phyloP scores from a whole-genome alignment of 148 eudicot genomes.

The Nyssa sinensis region DNA sequence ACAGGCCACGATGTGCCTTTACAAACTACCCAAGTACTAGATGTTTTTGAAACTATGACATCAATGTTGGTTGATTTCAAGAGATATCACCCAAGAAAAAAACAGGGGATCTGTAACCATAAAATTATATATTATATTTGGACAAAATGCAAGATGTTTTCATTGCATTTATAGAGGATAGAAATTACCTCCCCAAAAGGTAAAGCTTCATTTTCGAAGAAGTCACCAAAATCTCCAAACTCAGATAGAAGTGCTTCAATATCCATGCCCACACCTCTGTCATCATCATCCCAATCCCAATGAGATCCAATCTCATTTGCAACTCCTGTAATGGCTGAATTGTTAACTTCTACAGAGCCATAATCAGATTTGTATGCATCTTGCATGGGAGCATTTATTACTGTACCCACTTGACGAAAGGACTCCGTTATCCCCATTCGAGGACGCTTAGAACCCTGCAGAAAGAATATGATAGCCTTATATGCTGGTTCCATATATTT shows the following conservation, averaged over 20 bases:
- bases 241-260: conserved; percentile 92
- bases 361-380: conserved; percentile 41
- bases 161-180: neutral
- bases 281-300: conserved; percentile 97
- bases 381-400: conserved; percentile 47
- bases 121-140: neutral
- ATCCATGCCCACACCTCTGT: conserved; percentile 73
- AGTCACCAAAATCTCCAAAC: conserved; percentile 97
- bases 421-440: conserved; percentile 63
- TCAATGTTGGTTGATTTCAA: neutral
- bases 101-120: neutral
- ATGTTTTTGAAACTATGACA: neutral
- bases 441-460: conserved; percentile 86
- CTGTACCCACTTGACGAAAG: conserved; percentile 55
- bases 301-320: conserved; percentile 62
- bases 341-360: conserved; percentile 46
- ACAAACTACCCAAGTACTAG: neutral
- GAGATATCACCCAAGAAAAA: neutral
- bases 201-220: conserved; percentile 77
- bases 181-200: conserved; percentile 90
- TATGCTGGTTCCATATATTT: too few relatives aligned
- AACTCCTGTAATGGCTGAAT: conserved; percentile 48
- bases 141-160: neutral
- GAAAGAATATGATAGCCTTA: conserved; percentile 21
- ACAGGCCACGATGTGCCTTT: neutral